Base-by-base conservation (phyloP, 176 grass and related monocot genomes). In the Hsuehochloa calcarea region DNA sequence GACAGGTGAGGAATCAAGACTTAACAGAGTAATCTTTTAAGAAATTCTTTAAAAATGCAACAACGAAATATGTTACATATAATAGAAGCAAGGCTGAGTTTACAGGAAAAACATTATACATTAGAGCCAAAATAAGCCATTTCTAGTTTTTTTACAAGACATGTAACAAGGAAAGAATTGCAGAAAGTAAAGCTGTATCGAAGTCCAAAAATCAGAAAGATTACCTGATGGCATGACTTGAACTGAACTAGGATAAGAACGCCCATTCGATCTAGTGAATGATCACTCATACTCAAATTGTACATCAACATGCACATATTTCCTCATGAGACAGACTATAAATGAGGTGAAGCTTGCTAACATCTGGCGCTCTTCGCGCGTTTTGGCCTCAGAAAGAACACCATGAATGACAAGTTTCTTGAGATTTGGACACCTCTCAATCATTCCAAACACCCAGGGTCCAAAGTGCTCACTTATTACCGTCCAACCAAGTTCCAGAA, bases 401-500 rank as follows among this genome's bases (percentile, higher is more conserved):
- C 93, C 91, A 89, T 96, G 96, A 65, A 99, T 96, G 35, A 99
- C 86, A 80, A 96, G 90, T 79, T 96, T 99, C 86, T 96, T 99
- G 45, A 99, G 90, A 85, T 99, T 94, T 71, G 93, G 96, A 66
- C 96, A 96, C 85, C 88, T 95, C 85, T 91, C 93, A 69, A 99
- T 92, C 93, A 99, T 99, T 78, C 96, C 91, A 92, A 94, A 93
- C 63, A 99, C 91, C 96, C 93, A 99, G 44, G 90, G 96, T 59
- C 93, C 93, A 86, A 99, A 99, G 52, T 99, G 91, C 65, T 99
- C 93, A 38, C 90, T 94, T 90, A 96, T 96, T 66, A 99, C 90
- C 43, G 89, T 93, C 96, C 96, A 96, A 73, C 96, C 96, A 91
- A 99, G 85, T 89, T 99, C 91, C 71, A 99, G 77, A 76, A 92